phyloP scores from a whole-genome alignment of 176 grass and related monocot genomes.

The Dendrocalamus sinicus region DNA sequence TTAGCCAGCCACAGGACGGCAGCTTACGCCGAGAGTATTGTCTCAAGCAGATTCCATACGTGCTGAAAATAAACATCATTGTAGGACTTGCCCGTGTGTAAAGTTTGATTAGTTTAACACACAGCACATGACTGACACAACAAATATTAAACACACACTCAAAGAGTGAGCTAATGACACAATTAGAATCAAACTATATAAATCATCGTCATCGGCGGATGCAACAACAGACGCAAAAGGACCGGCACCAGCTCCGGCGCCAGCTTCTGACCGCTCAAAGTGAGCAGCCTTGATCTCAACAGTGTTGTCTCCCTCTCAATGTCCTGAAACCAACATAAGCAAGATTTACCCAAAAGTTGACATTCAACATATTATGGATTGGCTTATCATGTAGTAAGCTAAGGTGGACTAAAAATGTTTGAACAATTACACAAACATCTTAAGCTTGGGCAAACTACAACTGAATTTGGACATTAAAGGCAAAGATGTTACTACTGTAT shows the following conservation, averaged over 20 bases:
- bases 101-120: slow-evolving; percentile 36
- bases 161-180: background rate
- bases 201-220: slow-evolving; percentile 67
- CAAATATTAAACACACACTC: slow-evolving; percentile 37
- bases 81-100: slow-evolving; percentile 27
- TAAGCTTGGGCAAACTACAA: background rate
- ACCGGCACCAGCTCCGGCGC: background rate
- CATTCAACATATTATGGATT: background rate
- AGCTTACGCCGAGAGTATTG: background rate
- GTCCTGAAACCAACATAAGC: slow-evolving; percentile 49
- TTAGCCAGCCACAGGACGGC: background rate
- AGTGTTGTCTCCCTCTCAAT: slow-evolving; percentile 74
- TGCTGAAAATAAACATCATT: slow-evolving; percentile 44
- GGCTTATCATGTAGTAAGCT: background rate
- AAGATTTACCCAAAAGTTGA: background rate
- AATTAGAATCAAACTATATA: slow-evolving; percentile 61
- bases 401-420: background rate
- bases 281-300: slow-evolving; percentile 72
- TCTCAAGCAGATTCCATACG: slow-evolving; percentile 19
- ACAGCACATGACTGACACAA: slow-evolving; percentile 7
- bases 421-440: background rate
- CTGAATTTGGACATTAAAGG: background rate
- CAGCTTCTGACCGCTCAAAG: slow-evolving; percentile 59
- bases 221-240: slow-evolving; percentile 52
- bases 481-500: background rate